Percentiles rank a stretch among this genome's conserved stretches.
Evolutionary conservation across 805 yeast species (phyloP).

Genomic region (Saccharomycopsis vini): DNA sequence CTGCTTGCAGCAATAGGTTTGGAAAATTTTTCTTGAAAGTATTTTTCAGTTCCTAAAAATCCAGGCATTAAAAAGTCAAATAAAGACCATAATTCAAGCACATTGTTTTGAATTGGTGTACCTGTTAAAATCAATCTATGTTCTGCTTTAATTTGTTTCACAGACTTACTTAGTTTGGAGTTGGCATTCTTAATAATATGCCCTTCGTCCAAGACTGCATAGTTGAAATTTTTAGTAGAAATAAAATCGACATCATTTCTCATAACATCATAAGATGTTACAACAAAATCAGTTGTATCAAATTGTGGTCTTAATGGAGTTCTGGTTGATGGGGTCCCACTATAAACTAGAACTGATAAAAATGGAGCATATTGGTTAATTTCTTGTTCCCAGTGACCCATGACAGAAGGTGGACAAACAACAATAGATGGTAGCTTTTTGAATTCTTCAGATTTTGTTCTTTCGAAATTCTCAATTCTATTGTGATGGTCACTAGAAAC

Average conservation of each 20-base stretch:
- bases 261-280: conserved; percentile 93
- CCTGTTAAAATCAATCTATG: conserved; percentile 90
- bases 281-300: conserved; percentile 65
- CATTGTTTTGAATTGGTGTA: conserved; percentile 97
- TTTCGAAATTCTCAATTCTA: conserved; percentile 58
- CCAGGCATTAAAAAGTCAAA: conserved; percentile 99
- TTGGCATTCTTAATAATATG: conserved; percentile 90
- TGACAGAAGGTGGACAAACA: conserved; percentile 93
- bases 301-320: conserved; percentile 45
- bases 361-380: conserved; percentile 83
- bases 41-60: conserved; percentile 87
- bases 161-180: conserved; percentile 83
- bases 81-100: conserved; percentile 91
- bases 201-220: conserved; percentile 95
- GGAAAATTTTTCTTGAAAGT: conserved; percentile 92
- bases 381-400: conserved; percentile 99
- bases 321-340: conserved; percentile 83
- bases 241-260: conserved; percentile 77
- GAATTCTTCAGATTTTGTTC: conserved; percentile 53
- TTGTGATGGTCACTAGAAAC: conserved; percentile 92
- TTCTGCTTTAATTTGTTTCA: conserved; percentile 72
- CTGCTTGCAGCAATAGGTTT: conserved; percentile 94
- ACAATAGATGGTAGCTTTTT: conserved; percentile 76
- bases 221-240: conserved; percentile 62
- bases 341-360: conserved; percentile 73